Conservation (phyloP, 148 eudicot genomes). For the Rhododendron ferrugineum region DNA sequence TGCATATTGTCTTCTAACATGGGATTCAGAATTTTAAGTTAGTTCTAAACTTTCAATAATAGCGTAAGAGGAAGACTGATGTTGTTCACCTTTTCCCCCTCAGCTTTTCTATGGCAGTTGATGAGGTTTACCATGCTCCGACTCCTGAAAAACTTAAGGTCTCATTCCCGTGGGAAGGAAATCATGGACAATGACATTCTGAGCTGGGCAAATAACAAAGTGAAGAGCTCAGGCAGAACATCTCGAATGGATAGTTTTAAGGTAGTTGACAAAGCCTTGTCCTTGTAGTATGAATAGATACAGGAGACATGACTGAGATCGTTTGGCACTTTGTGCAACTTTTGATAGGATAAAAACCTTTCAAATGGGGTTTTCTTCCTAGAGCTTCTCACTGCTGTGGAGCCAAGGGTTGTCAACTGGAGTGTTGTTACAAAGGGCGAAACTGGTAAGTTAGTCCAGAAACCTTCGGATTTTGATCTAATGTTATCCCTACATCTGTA, state of each 20-base stretch:
- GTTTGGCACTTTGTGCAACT: conserved; percentile 4
- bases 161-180: conserved; percentile 77
- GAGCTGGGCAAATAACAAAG: conserved; percentile 82
- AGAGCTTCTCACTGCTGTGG: conserved; percentile 86
- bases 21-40: background rate
- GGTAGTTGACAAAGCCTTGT: conserved; percentile 26
- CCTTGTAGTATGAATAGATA: background rate
- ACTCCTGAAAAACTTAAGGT: conserved; percentile 74
- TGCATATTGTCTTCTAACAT: background rate
- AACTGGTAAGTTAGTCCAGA: conserved; percentile 45
- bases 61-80: background rate
- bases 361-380: conserved; percentile 76
- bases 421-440: conserved; percentile 73
- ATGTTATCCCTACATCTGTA: background rate
- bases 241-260: conserved; percentile 79
- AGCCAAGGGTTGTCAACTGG: conserved; percentile 93
- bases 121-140: conserved; percentile 93
- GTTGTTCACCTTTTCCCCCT: conserved; percentile 6
- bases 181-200: conserved; percentile 73
- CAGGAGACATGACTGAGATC: conserved; percentile 4
- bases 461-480: background rate
- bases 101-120: conserved; percentile 94
- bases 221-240: conserved; percentile 52
- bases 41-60: background rate
- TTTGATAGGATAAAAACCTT: conserved; percentile 66